phyloP scores from a whole-genome alignment of 345 rosid species.

The Lepidium didymum region DNA sequence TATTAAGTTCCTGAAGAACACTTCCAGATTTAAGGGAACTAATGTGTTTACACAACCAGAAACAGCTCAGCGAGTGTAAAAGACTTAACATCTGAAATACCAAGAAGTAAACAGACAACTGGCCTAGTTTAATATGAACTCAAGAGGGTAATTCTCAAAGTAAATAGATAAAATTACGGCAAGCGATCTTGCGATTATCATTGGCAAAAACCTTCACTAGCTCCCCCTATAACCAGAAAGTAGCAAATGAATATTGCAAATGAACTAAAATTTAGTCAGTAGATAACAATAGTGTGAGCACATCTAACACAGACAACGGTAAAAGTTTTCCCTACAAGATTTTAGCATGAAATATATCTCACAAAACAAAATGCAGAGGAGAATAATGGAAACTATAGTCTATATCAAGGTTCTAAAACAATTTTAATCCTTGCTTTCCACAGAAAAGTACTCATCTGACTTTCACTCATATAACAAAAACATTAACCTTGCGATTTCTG shows the following conservation, averaged over 20 bases:
- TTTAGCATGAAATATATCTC: background rate
- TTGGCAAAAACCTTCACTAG: conserved; percentile 96
- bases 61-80: background rate
- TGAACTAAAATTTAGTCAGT: background rate
- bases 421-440: background rate
- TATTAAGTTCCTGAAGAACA: background rate
- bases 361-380: background rate
- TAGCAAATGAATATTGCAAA: conserved; percentile 15
- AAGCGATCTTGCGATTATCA: conserved; percentile 70
- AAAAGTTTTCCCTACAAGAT: background rate
- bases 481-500: conserved; percentile 82
- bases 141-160: background rate
- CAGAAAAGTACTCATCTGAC: background rate
- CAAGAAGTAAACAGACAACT: background rate
- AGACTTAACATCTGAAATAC: background rate
- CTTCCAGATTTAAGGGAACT: background rate
- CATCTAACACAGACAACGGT: background rate
- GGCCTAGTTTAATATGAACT: background rate
- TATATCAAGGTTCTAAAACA: background rate
- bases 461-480: background rate
- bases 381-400: background rate
- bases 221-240: conserved; percentile 66
- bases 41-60: background rate
- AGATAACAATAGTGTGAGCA: conserved; percentile 3
- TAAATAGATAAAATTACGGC: conserved; percentile 47